Base-by-base conservation (phyloP, 148 eudicot species). In the Heliamphora exappendiculata region DNA sequence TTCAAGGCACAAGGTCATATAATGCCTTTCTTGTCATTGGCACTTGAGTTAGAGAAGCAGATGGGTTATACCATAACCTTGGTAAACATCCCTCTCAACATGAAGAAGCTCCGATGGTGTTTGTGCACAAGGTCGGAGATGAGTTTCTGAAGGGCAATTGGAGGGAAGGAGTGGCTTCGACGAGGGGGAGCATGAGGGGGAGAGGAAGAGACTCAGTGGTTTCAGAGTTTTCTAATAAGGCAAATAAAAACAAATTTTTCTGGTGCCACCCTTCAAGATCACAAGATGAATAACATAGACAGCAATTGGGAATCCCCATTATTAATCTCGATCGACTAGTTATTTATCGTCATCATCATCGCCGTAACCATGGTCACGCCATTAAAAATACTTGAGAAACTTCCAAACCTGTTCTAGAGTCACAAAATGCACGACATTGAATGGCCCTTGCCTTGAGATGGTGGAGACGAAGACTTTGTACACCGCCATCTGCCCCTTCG, bases 1-100 rank as follows among this genome's bases (percentile, higher is more conserved):
- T 87, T 85, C 85, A 85, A 83, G 87, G 85, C 88, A 42, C 80
- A 85, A 73, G 90, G 90, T 41, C 90, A 88, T 26, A 78, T 88
- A 16, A 84, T 77, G 51, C 86, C 89, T 7, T 84, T 84, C 83
- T 74, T 88, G 44, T 82, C 88, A 64, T 81, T 86, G 44, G 86
- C 86, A 12, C 47, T 70, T 0, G 50, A 80, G 16, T 67, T 84
- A 0, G 78, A 3, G 10, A 45, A 82, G 42, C 66, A 77, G 37
- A 82, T 54, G 17, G 86, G 86, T 3, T 88, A 79, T 79, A 36
- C 73, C 29, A 73, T 86, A 58, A 84, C 82, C 74, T 79, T 82
- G 50, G 36, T 88, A 4, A 84, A 78, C 78, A 88, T 89, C 19
- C 88, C 86, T 26, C 85, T 79, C 51, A 86, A 87, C 79, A 73